These are phyloP conservation scores for Escallonia rubra DNA, from an alignment of 129 eudicot genomes.

Conservation along the genomic window DNA sequence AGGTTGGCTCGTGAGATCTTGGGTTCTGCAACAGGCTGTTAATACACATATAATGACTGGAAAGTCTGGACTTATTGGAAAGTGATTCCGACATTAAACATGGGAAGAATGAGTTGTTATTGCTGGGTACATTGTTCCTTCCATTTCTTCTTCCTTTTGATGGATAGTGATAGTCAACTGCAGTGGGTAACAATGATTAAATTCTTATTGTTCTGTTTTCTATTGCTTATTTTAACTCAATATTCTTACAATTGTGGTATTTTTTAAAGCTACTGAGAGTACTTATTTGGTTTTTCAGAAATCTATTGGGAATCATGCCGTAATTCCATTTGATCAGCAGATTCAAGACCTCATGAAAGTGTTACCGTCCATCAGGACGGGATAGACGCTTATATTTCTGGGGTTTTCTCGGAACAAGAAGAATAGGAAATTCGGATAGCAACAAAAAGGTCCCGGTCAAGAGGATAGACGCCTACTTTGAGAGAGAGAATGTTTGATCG, in stretches of 20 bases:
- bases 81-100: conserved; percentile 71
- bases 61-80: conserved; percentile 58
- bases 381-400: neutral
- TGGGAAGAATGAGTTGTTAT: conserved; percentile 73
- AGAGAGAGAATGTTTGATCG: too few relatives aligned
- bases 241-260: neutral
- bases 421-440: too few relatives aligned
- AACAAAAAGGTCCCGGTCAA: too few relatives aligned
- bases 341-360: neutral
- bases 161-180: conserved; percentile 30
- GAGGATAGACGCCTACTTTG: too few relatives aligned
- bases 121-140: conserved; percentile 18
- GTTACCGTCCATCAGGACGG: neutral
- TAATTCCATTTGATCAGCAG: neutral
- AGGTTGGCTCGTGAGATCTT: conserved; percentile 43
- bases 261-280: too few relatives aligned
- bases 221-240: neutral
- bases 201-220: neutral
- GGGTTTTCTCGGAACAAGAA: neutral
- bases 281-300: too few relatives aligned
- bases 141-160: conserved; percentile 2
- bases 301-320: neutral
- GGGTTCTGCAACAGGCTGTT: conserved; percentile 66
- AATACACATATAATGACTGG: conserved; percentile 22
- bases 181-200: conserved; percentile 5